A percentile compares a stretch with the other conserved stretches of the same genome.
These are phyloP conservation scores for Spinellus fusiger DNA, from an alignment of 192 early-diverging fungal species.

Conservation along the genomic window DNA sequence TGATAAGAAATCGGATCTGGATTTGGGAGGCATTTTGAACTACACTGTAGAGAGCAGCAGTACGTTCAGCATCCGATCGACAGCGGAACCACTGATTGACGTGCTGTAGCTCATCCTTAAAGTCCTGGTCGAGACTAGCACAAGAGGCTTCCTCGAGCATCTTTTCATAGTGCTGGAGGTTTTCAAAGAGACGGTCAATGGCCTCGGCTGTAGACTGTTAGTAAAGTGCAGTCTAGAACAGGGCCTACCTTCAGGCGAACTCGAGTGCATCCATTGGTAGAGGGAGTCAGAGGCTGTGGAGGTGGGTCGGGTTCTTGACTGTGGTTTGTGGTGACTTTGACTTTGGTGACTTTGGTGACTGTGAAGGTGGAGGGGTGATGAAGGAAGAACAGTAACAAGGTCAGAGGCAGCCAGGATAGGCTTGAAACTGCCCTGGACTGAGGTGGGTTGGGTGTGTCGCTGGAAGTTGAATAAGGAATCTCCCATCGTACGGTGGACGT, in stretches of 20 bases:
- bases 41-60: slow-evolving; percentile 86
- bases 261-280: not conserved
- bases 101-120: slow-evolving; percentile 85
- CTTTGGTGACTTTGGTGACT: too few species aligned
- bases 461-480: slow-evolving; percentile 16
- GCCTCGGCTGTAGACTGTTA: slow-evolving; percentile 60
- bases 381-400: not conserved
- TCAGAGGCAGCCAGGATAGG: slow-evolving; percentile 24
- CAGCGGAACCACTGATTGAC: slow-evolving; percentile 95
- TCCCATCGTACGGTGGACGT: slow-evolving; percentile 21
- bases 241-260: slow-evolving; percentile 2
- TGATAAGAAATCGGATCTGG: slow-evolving; percentile 93
- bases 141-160: slow-evolving; percentile 88
- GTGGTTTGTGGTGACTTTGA: too few species aligned
- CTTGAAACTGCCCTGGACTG: not conserved
- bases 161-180: slow-evolving; percentile 84
- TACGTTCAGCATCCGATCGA: slow-evolving; percentile 84
- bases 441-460: not conserved
- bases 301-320: not conserved
- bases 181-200: slow-evolving; percentile 89
- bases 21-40: slow-evolving; percentile 86
- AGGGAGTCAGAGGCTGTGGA: not conserved
- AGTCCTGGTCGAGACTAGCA: slow-evolving; percentile 73
- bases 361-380: not conserved
- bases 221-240: not conserved